Base-by-base conservation (phyloP, 2,329 filamentous ascomycete species). In the Aurifilum marmelostoma region DNA sequence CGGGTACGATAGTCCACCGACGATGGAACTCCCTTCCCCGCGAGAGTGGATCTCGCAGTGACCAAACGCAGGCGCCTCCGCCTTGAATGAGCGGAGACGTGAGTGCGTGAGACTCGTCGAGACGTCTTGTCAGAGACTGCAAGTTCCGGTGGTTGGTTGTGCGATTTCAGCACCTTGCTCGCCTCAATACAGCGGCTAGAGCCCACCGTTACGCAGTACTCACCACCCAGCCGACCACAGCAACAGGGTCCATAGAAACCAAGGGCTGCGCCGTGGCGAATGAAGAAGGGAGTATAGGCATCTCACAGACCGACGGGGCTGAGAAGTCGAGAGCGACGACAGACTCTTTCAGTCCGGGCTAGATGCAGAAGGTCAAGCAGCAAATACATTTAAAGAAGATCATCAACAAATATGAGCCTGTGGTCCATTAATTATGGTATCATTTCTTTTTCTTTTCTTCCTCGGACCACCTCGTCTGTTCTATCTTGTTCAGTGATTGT, bases 221-320 rank as follows among this genome's bases (percentile, higher is more conserved):
- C 56, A 16, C 11, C 41, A 67, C 37, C 61, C 68, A n/a, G 54
- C 65, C 16, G 62, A 56, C 6, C 56, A 63, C 61, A 65, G 62
- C 43, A 41, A 52, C 56, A 62, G 24, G 14, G 27, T n/a, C n/a
- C n/a, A n/a, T n/a, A n/a, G n/a, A n/a, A n/a, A 65, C 27, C n/a
- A 66, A 56, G 11, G 56, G 68, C 4, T 67, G 68, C n/a, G 61
- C 58, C 24, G 54, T 58, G 27, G 34, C 39, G 27, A 54, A 61
- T 27, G 47, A 39, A 27, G 32, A n/a, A 9, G 67, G 7, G 60
- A 41, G 24, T 41, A 37, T 34, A 64, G 32, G 32, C 39, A 14
- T 18, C 16, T 29, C 9, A 47, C 6, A 21, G 3, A 21, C 9
- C 18, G 18, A 58, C 21, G 5, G 47, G n/a, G 54, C 21, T 21